Percentiles rank a stretch among this genome's conserved stretches.
phyloP scores from a whole-genome alignment of 2,329 filamentous ascomycete species.

The Phialemoniopsis sp. region DNA sequence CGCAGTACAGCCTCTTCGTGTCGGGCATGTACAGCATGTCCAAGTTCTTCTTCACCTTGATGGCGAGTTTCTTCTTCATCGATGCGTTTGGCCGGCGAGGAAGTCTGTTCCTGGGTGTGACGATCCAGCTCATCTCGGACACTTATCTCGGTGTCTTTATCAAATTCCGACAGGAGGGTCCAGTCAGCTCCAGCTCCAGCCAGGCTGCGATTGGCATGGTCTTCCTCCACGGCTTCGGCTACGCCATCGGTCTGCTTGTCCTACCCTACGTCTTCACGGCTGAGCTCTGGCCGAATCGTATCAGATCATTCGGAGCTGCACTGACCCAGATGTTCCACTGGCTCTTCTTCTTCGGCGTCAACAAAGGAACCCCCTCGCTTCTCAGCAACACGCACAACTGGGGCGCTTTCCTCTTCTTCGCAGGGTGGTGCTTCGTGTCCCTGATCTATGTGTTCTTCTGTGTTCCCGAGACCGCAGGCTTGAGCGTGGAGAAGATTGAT shows the following conservation, averaged over 20 bases:
- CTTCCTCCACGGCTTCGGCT: conserved; percentile 40
- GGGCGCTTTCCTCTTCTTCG: conserved; percentile 14
- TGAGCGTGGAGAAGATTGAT: conserved; percentile 32
- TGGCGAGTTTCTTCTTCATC: conserved; percentile 37
- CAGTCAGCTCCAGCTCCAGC: conserved; percentile 19
- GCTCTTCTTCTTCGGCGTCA: conserved; percentile 31
- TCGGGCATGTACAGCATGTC: conserved; percentile 35
- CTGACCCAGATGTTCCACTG: conserved; percentile 35
- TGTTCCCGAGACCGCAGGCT: conserved; percentile 30
- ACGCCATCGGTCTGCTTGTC: conserved; percentile 28
- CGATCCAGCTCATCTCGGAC: conserved; percentile 31
- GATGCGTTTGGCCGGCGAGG: conserved; percentile 35
- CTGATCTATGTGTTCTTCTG: conserved; percentile 29
- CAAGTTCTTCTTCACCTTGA: conserved; percentile 35
- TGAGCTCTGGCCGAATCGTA: conserved; percentile 39
- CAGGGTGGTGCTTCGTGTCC: conserved; percentile 23
- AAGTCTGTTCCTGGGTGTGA: conserved; percentile 22
- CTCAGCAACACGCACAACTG: conserved; percentile 24
- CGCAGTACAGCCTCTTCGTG: conserved; percentile 27
- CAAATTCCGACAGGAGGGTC: conserved; percentile 21
- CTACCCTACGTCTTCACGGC: conserved; percentile 39
- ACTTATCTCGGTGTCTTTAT: conserved; percentile 35
- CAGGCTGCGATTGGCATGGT: conserved; percentile 35
- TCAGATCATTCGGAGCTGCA: conserved; percentile 37
- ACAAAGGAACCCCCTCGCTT: conserved; percentile 21